Conservation (phyloP, 495 filamentous ascomycete species). For the Xylaria castorea region DNA sequence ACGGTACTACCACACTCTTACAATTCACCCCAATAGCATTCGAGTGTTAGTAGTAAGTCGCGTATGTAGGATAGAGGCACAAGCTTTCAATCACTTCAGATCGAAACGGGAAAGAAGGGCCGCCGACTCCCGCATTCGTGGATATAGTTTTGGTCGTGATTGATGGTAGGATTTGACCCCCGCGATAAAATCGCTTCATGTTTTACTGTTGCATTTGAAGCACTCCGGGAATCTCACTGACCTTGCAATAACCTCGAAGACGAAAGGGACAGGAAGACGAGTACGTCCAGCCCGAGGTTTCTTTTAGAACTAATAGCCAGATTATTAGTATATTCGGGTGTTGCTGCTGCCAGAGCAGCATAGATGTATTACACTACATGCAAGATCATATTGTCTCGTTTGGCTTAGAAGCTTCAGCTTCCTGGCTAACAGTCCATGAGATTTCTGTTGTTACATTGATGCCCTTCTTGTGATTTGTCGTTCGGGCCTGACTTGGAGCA, state of each 20-base stretch:
- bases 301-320: background rate
- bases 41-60: no score
- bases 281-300: background rate
- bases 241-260: background rate
- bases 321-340: background rate
- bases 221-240: no score
- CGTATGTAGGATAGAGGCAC: no score
- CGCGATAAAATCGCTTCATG: no score
- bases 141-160: no score
- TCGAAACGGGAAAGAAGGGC: no score
- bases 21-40: no score
- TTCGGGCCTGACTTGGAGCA: background rate
- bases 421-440: background rate
- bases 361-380: background rate
- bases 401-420: background rate
- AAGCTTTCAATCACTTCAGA: no score
- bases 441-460: slow-evolving; percentile 14
- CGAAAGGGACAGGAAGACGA: background rate
- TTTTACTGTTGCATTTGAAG: no score
- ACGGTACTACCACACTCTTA: background rate
- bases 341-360: background rate
- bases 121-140: no score
- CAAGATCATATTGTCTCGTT: background rate
- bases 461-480: background rate
- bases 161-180: no score